A percentile compares a stretch with the other conserved stretches of the same genome.
Evolutionary conservation across 129 eudicot genomes (phyloP).

Genomic region (Oenanthe sinensis): DNA sequence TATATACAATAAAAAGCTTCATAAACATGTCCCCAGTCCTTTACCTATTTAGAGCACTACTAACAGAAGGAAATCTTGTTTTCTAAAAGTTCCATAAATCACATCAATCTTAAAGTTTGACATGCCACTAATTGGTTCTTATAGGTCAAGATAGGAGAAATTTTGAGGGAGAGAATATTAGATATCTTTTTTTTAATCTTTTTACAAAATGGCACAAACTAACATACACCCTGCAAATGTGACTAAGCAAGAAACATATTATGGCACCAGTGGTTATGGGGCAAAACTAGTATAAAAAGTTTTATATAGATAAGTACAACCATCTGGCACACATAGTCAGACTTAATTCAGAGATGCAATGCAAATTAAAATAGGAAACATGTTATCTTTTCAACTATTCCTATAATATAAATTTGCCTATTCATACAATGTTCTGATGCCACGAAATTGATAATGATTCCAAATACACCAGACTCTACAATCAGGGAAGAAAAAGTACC

Average conservation of each 20-base stretch:
- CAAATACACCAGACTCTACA: background rate
- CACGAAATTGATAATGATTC: background rate
- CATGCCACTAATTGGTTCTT: background rate
- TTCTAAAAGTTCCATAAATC: background rate
- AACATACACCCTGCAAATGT: background rate
- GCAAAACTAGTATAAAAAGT: too few species aligned
- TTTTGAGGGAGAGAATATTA: background rate
- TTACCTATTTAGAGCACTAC: background rate
- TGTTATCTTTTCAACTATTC: background rate
- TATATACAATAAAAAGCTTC: background rate
- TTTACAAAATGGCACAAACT: background rate
- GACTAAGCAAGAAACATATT: background rate
- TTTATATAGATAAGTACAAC: too few species aligned
- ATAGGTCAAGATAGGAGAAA: background rate
- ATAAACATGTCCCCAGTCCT: background rate
- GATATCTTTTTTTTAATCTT: background rate
- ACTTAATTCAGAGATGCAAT: background rate
- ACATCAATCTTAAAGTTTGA: background rate
- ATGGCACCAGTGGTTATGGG: too few species aligned
- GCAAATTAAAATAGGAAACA: background rate
- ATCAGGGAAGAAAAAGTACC: conserved; percentile 36
- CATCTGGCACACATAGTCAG: background rate
- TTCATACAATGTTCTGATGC: background rate
- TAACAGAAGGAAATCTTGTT: background rate
- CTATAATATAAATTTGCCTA: background rate